Conservation (phyloP, 2,329 filamentous ascomycete genomes). For the Colletotrichum sidae region DNA sequence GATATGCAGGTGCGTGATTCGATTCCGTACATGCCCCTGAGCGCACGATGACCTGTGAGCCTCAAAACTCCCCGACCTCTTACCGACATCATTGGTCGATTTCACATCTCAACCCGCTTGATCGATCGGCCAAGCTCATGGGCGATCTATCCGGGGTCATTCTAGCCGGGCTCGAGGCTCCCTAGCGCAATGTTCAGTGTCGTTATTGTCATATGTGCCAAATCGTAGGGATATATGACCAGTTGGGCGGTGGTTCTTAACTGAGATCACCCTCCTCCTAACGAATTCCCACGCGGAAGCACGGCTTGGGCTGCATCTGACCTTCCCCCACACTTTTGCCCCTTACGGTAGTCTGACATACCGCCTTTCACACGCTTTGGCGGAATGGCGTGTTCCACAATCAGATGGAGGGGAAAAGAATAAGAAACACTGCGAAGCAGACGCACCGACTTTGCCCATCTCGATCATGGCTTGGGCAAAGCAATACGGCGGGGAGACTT, state of each 20-base stretch:
- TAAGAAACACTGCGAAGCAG: slow-evolving; percentile 17
- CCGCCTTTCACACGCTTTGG: too few relatives aligned
- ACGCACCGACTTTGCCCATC: slow-evolving; percentile 21
- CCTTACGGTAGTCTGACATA: not conserved
- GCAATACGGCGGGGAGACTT: slow-evolving; percentile 28
- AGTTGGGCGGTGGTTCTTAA: slow-evolving; percentile 9
- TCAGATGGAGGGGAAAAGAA: slow-evolving; percentile 6
- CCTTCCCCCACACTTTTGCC: not conserved
- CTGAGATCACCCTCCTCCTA: slow-evolving; percentile 15
- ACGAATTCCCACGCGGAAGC: not conserved
- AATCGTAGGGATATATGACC: slow-evolving; percentile 18
- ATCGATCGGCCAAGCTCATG: slow-evolving; percentile 10
- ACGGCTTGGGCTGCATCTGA: not conserved
- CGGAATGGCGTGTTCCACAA: too few relatives aligned
- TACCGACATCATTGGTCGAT: slow-evolving; percentile 12
- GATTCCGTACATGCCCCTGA: not conserved
- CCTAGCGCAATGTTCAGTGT: not conserved
- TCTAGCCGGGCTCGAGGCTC: not conserved
- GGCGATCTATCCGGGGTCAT: not conserved
- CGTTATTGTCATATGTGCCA: slow-evolving; percentile 6
- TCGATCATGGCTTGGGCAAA: slow-evolving; percentile 30
- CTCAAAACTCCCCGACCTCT: not conserved
- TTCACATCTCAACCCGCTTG: slow-evolving; percentile 10
- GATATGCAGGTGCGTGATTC: not conserved
- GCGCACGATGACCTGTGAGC: not conserved